phyloP scores from a whole-genome alignment of 257 asterid genomes.

The Ligustrum vulgare region DNA sequence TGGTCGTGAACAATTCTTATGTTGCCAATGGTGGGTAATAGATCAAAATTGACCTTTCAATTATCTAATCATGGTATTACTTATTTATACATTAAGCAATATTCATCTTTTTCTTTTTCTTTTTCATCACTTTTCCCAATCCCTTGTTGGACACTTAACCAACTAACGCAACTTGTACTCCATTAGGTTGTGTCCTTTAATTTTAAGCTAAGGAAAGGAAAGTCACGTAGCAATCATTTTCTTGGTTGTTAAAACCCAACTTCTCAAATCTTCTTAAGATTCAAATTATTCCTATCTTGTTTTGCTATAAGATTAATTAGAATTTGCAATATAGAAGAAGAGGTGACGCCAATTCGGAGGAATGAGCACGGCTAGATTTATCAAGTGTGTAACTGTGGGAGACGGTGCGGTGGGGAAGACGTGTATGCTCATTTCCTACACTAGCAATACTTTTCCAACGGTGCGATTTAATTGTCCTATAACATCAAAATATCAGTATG shows the following conservation, averaged over 20 bases:
- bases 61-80: conserved; percentile 27
- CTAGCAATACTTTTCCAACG: conserved; percentile 79
- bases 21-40: too few relatives aligned
- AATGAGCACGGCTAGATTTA: conserved; percentile 71
- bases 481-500: neutral
- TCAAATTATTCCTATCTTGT: conserved; percentile 14
- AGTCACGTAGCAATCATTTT: conserved; percentile 44
- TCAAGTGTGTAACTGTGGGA: conserved; percentile 84
- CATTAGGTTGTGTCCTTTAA: conserved; percentile 39
- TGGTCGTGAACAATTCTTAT: too few relatives aligned
- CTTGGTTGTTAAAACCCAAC: conserved; percentile 34
- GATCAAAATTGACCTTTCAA: too few relatives aligned
- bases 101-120: neutral
- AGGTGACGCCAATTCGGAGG: too few relatives aligned
- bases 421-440: conserved; percentile 86
- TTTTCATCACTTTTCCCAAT: conserved; percentile 13
- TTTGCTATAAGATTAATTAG: neutral
- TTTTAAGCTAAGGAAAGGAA: conserved; percentile 54
- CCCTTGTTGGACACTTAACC: conserved; percentile 55
- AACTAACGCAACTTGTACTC: conserved; percentile 41
- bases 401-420: conserved; percentile 92
- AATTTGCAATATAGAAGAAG: too few relatives aligned
- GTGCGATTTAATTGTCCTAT: conserved; percentile 26
- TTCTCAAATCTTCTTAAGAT: neutral
- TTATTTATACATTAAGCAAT: conserved; percentile 46